phyloP scores from a whole-genome alignment of 495 filamentous ascomycete genomes.

The Xylaria longipes region DNA sequence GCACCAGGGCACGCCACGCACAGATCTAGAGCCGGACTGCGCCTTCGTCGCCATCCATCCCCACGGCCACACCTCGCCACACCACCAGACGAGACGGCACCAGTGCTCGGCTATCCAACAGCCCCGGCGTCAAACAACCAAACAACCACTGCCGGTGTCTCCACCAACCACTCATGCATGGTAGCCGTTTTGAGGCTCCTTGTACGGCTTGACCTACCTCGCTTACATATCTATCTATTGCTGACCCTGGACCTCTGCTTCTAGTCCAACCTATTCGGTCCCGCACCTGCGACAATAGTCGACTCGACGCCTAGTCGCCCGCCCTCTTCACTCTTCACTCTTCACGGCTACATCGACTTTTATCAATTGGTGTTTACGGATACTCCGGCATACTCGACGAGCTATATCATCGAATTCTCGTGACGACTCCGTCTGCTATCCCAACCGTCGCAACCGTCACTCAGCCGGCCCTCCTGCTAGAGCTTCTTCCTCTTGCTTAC shows the following conservation, averaged over 20 bases:
- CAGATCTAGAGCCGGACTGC: conserved; percentile 2
- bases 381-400: neutral
- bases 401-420: neutral
- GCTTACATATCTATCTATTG: neutral
- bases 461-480: neutral
- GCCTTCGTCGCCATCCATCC: neutral
- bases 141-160: neutral
- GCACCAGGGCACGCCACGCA: neutral
- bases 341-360: neutral
- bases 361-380: neutral
- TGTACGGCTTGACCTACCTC: conserved; percentile 8
- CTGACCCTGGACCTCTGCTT: neutral
- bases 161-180: neutral
- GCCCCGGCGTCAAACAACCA: neutral
- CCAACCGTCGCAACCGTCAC: neutral
- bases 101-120: neutral
- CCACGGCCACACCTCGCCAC: neutral
- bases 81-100: neutral
- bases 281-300: neutral
- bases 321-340: neutral
- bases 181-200: neutral
- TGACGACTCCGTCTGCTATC: neutral
- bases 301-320: neutral
- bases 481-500: neutral
- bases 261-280: neutral